These are phyloP conservation scores for Sclerotiophoma versabilis DNA, from an alignment of 2,329 filamentous ascomycete genomes.

Conservation along the genomic window DNA sequence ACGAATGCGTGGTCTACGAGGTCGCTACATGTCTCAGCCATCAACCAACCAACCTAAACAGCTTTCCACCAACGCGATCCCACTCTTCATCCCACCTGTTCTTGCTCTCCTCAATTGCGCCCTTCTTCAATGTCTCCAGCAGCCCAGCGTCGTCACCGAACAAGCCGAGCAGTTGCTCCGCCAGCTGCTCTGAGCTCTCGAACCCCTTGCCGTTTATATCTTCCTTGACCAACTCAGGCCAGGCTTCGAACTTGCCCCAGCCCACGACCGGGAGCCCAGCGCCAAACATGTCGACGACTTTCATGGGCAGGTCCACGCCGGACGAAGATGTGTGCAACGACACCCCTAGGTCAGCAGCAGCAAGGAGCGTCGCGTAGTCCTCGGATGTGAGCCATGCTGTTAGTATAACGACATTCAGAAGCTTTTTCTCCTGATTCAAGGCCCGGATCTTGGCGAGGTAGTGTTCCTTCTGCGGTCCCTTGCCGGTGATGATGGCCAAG, in stretches of 20 bases:
- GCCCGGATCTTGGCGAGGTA: slow-evolving; percentile 72
- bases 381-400: slow-evolving; percentile 86
- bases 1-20: too few species aligned
- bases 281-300: slow-evolving; percentile 99
- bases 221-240: slow-evolving; percentile 88
- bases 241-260: slow-evolving; percentile 85
- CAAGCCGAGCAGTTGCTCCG: slow-evolving; percentile 67
- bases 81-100: slow-evolving; percentile 92
- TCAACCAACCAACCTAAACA: slow-evolving; percentile 57
- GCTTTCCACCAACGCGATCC: slow-evolving; percentile 78
- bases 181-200: slow-evolving; percentile 71
- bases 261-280: slow-evolving; percentile 89
- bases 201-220: slow-evolving; percentile 88
- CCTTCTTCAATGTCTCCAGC: slow-evolving; percentile 68
- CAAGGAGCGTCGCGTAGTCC: slow-evolving; percentile 85
- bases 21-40: background rate
- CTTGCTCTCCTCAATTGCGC: slow-evolving; percentile 75
- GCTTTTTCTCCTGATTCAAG: slow-evolving; percentile 67
- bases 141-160: slow-evolving; percentile 63
- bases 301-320: slow-evolving; percentile 97
- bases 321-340: slow-evolving; percentile 93
- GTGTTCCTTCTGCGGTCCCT: slow-evolving; percentile 80
- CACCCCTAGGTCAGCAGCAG: slow-evolving; percentile 85
- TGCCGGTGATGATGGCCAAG: slow-evolving; percentile 92
- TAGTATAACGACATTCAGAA: slow-evolving; percentile 73